Conservation (phyloP, 78 protist species). For the Trichosphaerium sp. region DNA sequence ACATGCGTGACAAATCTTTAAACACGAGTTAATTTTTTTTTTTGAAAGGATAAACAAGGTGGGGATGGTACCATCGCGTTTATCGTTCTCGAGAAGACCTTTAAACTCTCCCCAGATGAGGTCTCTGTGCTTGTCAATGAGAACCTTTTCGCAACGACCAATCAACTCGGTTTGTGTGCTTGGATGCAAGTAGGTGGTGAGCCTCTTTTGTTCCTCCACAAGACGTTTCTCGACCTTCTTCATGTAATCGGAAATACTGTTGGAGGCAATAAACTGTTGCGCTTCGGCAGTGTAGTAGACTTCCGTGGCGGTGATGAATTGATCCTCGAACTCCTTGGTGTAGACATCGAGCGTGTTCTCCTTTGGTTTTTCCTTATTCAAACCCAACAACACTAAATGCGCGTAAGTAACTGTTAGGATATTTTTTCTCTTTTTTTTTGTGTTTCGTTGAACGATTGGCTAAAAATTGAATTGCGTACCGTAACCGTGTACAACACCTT, state of each 20-base stretch:
- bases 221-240: constrained; percentile 59
- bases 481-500: constrained; percentile 47
- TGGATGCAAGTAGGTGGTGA: constrained; percentile 43
- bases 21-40: neutral
- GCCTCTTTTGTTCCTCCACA: constrained; percentile 48
- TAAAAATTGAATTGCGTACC: neutral
- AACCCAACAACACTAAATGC: constrained; percentile 27
- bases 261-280: constrained; percentile 33
- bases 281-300: constrained; percentile 50
- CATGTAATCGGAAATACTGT: constrained; percentile 62
- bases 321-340: constrained; percentile 45
- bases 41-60: neutral
- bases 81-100: constrained; percentile 32
- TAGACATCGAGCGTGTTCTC: constrained; percentile 52
- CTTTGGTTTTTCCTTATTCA: constrained; percentile 36
- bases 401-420: too few species aligned
- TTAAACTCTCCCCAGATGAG: constrained; percentile 36
- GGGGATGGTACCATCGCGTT: neutral
- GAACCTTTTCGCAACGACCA: constrained; percentile 32
- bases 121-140: constrained; percentile 36
- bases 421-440: neutral
- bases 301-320: constrained; percentile 50
- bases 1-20: constrained; percentile 47
- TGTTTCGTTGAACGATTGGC: neutral
- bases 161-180: constrained; percentile 5